Conservation (phyloP, 2,329 filamentous ascomycete species). For the Gaeumannomyces sp. region DNA sequence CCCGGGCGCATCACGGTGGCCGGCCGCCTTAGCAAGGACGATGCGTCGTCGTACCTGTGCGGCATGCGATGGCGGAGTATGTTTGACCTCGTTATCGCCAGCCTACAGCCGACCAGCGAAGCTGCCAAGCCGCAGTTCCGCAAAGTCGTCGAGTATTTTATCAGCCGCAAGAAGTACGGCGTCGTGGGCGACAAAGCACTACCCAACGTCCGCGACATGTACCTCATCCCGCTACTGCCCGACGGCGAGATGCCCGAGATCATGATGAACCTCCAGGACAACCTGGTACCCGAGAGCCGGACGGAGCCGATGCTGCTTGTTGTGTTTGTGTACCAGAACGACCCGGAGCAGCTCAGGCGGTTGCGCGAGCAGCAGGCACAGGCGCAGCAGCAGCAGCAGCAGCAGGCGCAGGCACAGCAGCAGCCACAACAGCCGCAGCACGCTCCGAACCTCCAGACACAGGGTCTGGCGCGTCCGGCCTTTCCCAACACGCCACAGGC, state of each 20-base stretch:
- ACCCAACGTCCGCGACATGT: slow-evolving; percentile 79
- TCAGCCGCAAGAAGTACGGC: slow-evolving; percentile 74
- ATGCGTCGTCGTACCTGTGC: slow-evolving; percentile 87
- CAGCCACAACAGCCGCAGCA: slow-evolving; percentile 2
- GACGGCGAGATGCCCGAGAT: slow-evolving; percentile 76
- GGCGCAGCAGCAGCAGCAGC: background rate
- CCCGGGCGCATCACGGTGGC: slow-evolving; percentile 64
- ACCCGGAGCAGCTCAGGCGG: slow-evolving; percentile 25
- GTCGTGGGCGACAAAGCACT: slow-evolving; percentile 73
- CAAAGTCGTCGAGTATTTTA: slow-evolving; percentile 81
- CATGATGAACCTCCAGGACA: slow-evolving; percentile 80
- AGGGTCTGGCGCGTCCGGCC: slow-evolving; percentile 31
- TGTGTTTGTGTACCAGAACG: slow-evolving; percentile 75
- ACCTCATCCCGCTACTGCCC: slow-evolving; percentile 77
- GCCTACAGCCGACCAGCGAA: slow-evolving; percentile 59
- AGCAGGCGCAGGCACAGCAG: background rate
- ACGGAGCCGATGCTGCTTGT: slow-evolving; percentile 73
- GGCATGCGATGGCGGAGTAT: slow-evolving; percentile 74
- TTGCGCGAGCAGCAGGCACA: slow-evolving; percentile 2
- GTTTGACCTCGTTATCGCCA: slow-evolving; percentile 79
- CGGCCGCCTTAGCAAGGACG: slow-evolving; percentile 73
- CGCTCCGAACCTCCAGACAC: slow-evolving; percentile 13
- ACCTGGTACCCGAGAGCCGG: slow-evolving; percentile 65
- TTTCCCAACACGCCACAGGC: slow-evolving; percentile 45
- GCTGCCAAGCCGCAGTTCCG: slow-evolving; percentile 59